A percentile compares a stretch with the other conserved stretches of the same genome.
Evolutionary conservation across 2,329 filamentous ascomycete species (phyloP).

Genomic region (Tothia fuscella): DNA sequence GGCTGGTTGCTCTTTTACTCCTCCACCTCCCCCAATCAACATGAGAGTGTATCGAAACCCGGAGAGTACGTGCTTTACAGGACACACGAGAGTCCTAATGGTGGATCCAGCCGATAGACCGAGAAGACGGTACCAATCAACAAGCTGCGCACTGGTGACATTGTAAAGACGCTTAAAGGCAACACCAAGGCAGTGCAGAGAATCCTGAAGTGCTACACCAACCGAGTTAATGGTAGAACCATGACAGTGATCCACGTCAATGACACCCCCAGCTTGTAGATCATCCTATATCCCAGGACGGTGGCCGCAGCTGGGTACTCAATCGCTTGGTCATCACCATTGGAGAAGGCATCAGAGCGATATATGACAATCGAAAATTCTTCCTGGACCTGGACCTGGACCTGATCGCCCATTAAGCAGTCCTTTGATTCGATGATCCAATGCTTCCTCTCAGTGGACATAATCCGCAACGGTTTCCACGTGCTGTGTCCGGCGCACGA

Average conservation of each 20-base stretch:
- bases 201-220: constrained; percentile 8
- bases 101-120: constrained; percentile 9
- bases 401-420: no score
- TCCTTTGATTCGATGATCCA: neutral
- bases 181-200: constrained; percentile 9
- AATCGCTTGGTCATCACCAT: neutral
- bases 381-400: no score
- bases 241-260: constrained; percentile 10
- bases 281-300: no score
- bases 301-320: no score
- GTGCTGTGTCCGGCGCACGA: constrained; percentile 1
- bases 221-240: constrained; percentile 10
- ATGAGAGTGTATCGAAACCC: constrained; percentile 10
- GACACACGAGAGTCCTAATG: constrained; percentile 9
- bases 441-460: constrained; percentile 10
- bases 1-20: constrained; percentile 3
- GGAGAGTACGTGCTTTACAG: constrained; percentile 7
- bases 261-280: constrained; percentile 8
- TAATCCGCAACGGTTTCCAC: constrained; percentile 9
- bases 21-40: neutral
- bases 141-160: constrained; percentile 9
- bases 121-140: constrained; percentile 9
- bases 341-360: neutral
- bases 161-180: constrained; percentile 9
- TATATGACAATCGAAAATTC: no score